Percentiles rank a stretch among this genome's conserved stretches.
Conservation (phyloP, 805 yeast species). For the Yamadazyma tumulicola region DNA sequence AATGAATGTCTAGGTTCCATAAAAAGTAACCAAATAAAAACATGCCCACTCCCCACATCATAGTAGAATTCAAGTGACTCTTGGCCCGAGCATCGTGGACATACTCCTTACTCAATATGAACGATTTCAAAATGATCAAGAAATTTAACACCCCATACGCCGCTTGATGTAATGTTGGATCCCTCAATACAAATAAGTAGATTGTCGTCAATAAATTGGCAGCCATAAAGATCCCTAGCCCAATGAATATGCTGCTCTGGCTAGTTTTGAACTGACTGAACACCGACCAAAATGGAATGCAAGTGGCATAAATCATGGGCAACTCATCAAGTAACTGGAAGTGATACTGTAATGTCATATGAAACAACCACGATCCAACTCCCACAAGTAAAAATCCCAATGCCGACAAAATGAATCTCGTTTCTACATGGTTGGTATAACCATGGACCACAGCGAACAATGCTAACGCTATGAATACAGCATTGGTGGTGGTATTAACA, state of each 20-base stretch:
- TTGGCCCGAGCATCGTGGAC: conserved; percentile 50
- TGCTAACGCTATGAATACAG: conserved; percentile 52
- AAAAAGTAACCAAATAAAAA: conserved; percentile 74
- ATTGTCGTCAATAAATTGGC: conserved; percentile 64
- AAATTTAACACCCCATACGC: conserved; percentile 78
- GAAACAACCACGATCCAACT: conserved; percentile 91
- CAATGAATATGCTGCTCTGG: conserved; percentile 42
- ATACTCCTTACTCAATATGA: conserved; percentile 45
- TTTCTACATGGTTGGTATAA: conserved; percentile 56
- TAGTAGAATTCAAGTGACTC: conserved; percentile 49
- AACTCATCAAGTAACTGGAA: conserved; percentile 91
- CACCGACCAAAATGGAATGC: conserved; percentile 87
- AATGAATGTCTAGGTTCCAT: conserved; percentile 88
- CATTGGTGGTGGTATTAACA: conserved; percentile 79
- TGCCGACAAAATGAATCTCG: conserved; percentile 66
- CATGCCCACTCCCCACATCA: conserved; percentile 55
- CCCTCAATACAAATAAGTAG: conserved; percentile 60
- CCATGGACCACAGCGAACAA: conserved; percentile 62
- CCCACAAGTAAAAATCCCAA: conserved; percentile 88
- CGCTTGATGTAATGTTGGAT: conserved; percentile 87
- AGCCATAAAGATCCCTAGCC: conserved; percentile 44
- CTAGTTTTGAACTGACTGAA: conserved; percentile 54
- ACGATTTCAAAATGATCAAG: conserved; percentile 63
- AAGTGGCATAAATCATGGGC: conserved; percentile 98
- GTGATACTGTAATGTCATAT: conserved; percentile 89